phyloP scores from a whole-genome alignment of 495 filamentous ascomycete genomes.

The Cercophora newfieldiana region DNA sequence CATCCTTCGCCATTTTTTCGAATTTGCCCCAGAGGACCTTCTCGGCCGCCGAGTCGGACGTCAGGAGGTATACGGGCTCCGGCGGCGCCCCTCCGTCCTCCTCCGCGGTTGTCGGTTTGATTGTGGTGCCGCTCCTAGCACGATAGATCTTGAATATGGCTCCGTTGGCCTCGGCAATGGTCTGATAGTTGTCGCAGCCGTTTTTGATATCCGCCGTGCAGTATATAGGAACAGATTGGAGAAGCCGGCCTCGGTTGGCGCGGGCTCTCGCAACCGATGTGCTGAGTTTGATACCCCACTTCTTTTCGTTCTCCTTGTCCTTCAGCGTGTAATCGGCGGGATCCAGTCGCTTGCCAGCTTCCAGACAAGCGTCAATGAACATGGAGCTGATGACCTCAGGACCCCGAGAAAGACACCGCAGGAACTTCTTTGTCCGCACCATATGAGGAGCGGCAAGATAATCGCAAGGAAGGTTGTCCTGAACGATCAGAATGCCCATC shows the following conservation, averaged over 20 bases:
- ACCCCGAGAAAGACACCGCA: conserved; percentile 76
- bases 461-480: conserved; percentile 71
- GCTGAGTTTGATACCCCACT: conserved; percentile 64
- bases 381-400: conserved; percentile 70
- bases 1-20: conserved; percentile 67
- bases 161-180: conserved; percentile 85
- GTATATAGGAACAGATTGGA: conserved; percentile 72
- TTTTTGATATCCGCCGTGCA: conserved; percentile 76
- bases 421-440: conserved; percentile 89
- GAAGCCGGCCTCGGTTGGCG: conserved; percentile 69
- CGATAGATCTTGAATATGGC: conserved; percentile 77
- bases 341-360: conserved; percentile 54
- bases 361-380: conserved; percentile 77
- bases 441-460: conserved; percentile 86
- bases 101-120: conserved; percentile 56
- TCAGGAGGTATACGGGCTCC: conserved; percentile 78
- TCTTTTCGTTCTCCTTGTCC: conserved; percentile 70
- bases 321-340: conserved; percentile 62
- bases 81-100: conserved; percentile 56
- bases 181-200: conserved; percentile 77
- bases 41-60: conserved; percentile 62
- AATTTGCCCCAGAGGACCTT: conserved; percentile 78
- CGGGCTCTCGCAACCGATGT: conserved; percentile 68
- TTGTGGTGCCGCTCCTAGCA: conserved; percentile 62
- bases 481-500: conserved; percentile 77